Conservation (phyloP, 768 basidiomycete species). For the Exidia glandulosa region DNA sequence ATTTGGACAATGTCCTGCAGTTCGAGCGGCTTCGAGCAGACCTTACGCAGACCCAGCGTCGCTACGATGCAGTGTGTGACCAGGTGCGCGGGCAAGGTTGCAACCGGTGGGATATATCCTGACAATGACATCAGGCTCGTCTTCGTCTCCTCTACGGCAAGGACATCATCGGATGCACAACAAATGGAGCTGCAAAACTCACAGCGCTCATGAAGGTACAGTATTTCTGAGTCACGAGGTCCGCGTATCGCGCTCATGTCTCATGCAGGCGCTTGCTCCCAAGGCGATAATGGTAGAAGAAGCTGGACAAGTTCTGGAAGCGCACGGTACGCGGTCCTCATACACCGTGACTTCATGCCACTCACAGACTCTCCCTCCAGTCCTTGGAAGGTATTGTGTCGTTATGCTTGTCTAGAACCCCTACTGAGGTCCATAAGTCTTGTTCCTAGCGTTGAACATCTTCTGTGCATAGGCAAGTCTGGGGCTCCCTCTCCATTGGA, state of each 20-base stretch:
- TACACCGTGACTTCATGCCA: no score
- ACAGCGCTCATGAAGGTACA: constrained; percentile 47
- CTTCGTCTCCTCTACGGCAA: constrained; percentile 40
- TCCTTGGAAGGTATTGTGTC: no score
- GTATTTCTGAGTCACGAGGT: constrained; percentile 4
- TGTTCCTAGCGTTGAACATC: constrained; percentile 53
- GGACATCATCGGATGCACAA: constrained; percentile 67
- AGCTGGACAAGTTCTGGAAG: constrained; percentile 74
- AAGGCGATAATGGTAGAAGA: constrained; percentile 65
- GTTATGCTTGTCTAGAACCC: no score
- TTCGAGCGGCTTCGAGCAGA: constrained; percentile 45
- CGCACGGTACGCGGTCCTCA: constrained; percentile 59
- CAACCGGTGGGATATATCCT: no score
- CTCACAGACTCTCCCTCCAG: no score
- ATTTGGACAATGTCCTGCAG: constrained; percentile 23
- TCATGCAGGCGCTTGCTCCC: constrained; percentile 48
- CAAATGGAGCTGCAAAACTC: constrained; percentile 65
- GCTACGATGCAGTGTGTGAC: no score
- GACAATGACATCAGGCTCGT: constrained; percentile 34
- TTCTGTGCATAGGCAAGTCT: constrained; percentile 79
- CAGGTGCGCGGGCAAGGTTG: no score
- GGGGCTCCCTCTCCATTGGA: no score
- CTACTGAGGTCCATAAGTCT: no score
- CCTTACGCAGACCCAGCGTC: constrained; percentile 27
- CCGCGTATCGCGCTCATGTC: neutral